Evolutionary conservation across 2,329 filamentous ascomycete genomes (phyloP).

Genomic region (Cercospora beticola): DNA sequence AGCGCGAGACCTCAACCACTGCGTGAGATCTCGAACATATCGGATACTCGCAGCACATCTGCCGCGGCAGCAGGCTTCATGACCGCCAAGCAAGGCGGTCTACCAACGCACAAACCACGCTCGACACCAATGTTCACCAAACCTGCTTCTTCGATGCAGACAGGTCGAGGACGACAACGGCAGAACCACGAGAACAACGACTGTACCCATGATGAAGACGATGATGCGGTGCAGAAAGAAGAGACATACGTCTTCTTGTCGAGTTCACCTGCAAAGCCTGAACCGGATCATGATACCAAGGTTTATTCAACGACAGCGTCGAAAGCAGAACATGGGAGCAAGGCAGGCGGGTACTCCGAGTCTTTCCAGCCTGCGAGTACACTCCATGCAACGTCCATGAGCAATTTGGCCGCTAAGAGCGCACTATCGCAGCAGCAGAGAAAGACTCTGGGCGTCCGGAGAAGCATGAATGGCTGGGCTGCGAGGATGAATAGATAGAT

Average conservation of each 20-base stretch:
- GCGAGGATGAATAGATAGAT: slow-evolving; percentile 8
- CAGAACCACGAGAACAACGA: background rate
- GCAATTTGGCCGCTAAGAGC: slow-evolving; percentile 15
- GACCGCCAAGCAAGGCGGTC: slow-evolving; percentile 8
- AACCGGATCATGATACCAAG: slow-evolving; percentile 28
- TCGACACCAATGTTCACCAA: slow-evolving; percentile 34
- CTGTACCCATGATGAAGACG: background rate
- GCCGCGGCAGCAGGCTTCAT: background rate
- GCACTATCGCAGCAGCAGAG: slow-evolving; percentile 35
- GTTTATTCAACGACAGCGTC: background rate
- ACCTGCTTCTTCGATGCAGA: slow-evolving; percentile 27
- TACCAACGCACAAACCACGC: slow-evolving; percentile 28
- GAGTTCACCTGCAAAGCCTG: slow-evolving; percentile 41
- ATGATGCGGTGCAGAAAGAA: slow-evolving; percentile 25
- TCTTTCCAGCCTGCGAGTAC: slow-evolving; percentile 42
- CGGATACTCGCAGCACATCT: slow-evolving; percentile 19
- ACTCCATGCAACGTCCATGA: slow-evolving; percentile 47
- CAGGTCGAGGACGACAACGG: slow-evolving; percentile 12
- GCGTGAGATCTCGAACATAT: slow-evolving; percentile 2
- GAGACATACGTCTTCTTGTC: slow-evolving; percentile 52
- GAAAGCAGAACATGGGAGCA: background rate
- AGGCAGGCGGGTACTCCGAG: background rate
- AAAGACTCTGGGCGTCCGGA: slow-evolving; percentile 52
- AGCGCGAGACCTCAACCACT: background rate
- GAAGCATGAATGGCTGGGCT: slow-evolving; percentile 53